phyloP scores from a whole-genome alignment of 2,329 filamentous ascomycete species.

The Sarocladium kiliense region DNA sequence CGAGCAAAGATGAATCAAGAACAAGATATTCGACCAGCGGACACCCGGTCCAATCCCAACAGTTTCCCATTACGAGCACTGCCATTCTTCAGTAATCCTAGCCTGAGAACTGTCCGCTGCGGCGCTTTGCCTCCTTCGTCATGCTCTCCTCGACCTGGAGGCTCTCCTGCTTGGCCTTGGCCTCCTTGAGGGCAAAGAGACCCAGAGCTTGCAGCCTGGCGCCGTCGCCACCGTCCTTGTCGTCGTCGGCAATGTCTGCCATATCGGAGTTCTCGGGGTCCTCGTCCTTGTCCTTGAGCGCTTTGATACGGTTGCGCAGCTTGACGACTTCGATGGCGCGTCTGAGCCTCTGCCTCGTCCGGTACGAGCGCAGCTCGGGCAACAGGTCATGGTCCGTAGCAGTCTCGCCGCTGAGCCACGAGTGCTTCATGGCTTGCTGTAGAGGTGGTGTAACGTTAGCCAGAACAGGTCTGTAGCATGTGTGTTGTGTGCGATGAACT shows the following conservation, averaged over 20 bases:
- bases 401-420: slow-evolving; percentile 86
- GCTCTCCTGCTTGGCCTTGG: slow-evolving; percentile 70
- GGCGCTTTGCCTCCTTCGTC: slow-evolving; percentile 39
- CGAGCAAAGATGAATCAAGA: background rate
- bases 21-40: background rate
- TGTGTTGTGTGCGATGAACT: slow-evolving; percentile 17
- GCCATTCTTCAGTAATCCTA: background rate
- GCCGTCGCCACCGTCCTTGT: slow-evolving; percentile 21
- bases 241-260: slow-evolving; percentile 54
- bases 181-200: slow-evolving; percentile 39
- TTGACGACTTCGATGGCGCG: slow-evolving; percentile 96
- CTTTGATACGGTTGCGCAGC: slow-evolving; percentile 89
- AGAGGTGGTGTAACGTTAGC: background rate
- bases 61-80: too few relatives aligned
- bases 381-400: slow-evolving; percentile 95
- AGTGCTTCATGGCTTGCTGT: slow-evolving; percentile 72
- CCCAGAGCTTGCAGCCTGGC: slow-evolving; percentile 11
- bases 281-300: slow-evolving; percentile 89
- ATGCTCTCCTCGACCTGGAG: slow-evolving; percentile 60
- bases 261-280: slow-evolving; percentile 71
- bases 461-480: background rate
- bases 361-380: slow-evolving; percentile 84
- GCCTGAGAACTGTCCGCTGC: slow-evolving; percentile 6
- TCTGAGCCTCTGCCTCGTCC: slow-evolving; percentile 83
- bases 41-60: background rate